A percentile compares a stretch with the other conserved stretches of the same genome.
Evolutionary conservation across 306 rosid species (phyloP).

Genomic region (Trifolium repens): DNA sequence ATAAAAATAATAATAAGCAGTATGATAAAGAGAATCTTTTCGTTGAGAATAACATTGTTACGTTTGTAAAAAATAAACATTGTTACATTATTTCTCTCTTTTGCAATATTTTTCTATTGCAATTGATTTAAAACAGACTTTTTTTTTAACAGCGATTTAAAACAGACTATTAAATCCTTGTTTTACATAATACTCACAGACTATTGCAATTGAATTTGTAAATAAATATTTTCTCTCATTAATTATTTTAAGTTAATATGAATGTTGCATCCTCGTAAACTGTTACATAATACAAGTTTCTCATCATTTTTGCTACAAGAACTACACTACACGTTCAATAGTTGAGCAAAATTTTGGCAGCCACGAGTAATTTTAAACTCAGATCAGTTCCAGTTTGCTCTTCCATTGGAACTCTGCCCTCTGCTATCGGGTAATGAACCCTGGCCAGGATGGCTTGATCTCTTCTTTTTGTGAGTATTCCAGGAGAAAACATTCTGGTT

Average conservation of each 20-base stretch:
- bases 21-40: not conserved
- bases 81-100: not conserved
- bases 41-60: not conserved
- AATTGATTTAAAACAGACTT: not conserved
- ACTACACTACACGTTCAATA: slow-evolving; percentile 26
- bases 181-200: not conserved
- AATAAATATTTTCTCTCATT: slow-evolving; percentile 22
- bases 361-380: slow-evolving; percentile 22
- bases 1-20: not conserved
- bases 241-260: slow-evolving; percentile 19
- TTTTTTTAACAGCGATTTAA: too few species aligned
- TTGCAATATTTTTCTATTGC: not conserved
- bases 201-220: not conserved
- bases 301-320: slow-evolving; percentile 25
- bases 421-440: slow-evolving; percentile 66
- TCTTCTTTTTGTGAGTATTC: slow-evolving; percentile 83
- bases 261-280: slow-evolving; percentile 20
- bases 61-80: not conserved
- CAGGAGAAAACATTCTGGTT: slow-evolving; percentile 70
- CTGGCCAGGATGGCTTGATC: slow-evolving; percentile 71
- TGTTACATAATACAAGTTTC: slow-evolving; percentile 26
- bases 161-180: not conserved
- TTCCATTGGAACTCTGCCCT: slow-evolving; percentile 75
- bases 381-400: slow-evolving; percentile 68
- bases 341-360: slow-evolving; percentile 35